phyloP scores from a whole-genome alignment of 768 basidiomycete genomes.

The Trametes gibbosa region DNA sequence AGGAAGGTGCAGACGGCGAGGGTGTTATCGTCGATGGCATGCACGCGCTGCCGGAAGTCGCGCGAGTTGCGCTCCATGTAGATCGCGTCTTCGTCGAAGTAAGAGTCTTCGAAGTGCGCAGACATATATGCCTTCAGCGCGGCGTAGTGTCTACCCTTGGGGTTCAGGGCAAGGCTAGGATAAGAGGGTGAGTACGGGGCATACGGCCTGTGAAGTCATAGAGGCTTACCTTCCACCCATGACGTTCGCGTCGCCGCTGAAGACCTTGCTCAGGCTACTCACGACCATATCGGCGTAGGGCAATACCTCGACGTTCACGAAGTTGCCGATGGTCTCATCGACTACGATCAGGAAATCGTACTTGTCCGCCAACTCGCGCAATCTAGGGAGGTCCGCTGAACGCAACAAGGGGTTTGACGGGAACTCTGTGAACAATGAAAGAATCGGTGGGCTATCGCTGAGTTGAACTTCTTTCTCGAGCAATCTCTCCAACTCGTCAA shows the following conservation, averaged over 20 bases:
- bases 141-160: conserved; percentile 64
- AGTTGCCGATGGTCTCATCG: conserved; percentile 95
- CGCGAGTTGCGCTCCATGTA: conserved; percentile 99
- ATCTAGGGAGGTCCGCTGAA: conserved; percentile 71
- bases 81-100: conserved; percentile 89
- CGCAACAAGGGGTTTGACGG: conserved; percentile 93
- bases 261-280: conserved; percentile 91
- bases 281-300: conserved; percentile 87
- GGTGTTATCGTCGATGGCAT: conserved; percentile 76
- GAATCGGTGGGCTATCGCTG: conserved; percentile 53
- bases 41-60: conserved; percentile 77
- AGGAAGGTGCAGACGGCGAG: conserved; percentile 82
- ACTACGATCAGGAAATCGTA: conserved; percentile 86
- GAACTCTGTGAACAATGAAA: conserved; percentile 89
- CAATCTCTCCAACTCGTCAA: conserved; percentile 67
- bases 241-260: conserved; percentile 91
- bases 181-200: background rate
- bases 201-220: background rate
- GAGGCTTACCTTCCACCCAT: conserved; percentile 91
- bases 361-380: conserved; percentile 81
- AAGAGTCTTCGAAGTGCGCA: conserved; percentile 73
- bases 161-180: conserved; percentile 82
- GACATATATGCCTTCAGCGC: conserved; percentile 59
- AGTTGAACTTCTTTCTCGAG: conserved; percentile 46
- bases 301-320: conserved; percentile 88